Evolutionary conservation across 257 asterid genomes (phyloP), one percentile per base, ranked within the genome.

Genomic region (Phtheirospermum japonicum): DNA sequence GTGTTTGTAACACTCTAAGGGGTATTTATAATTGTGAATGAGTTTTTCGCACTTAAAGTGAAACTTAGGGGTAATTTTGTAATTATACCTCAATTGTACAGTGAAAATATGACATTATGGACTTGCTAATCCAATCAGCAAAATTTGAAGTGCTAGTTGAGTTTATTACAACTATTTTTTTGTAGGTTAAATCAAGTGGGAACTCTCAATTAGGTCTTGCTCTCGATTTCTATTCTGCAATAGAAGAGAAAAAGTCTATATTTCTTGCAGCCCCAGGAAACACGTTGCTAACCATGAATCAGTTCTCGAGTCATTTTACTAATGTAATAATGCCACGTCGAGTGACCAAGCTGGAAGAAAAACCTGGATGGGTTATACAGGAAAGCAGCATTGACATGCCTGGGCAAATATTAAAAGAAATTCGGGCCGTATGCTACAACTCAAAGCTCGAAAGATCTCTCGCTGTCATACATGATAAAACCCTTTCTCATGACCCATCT

Each of bases 171-270:
- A n/a, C n/a, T n/a, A n/a, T 2, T 60, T 28, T 33, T 20, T 32
- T 73, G 79, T 85, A 92, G 99, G 95, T 83, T 58, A 89, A 81
- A 75, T 70, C 82, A 66, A 71, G 57, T 33, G 87, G 73, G 56
- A 79, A 76, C 79, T 86, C 95, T 60, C 80, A 59, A 20, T 46
- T 92, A 48, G 96, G 99, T 52, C 82, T 92, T 49, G 82, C 66
- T 40, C 89, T 89, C 1, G 75, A 66, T 63, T 78, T 85, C 65
- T 69, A 76, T 40, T 81, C 85, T 64, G 51, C 75, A 63, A 45
- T 62, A 4, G 28, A 55, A 14, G 83, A 79, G 65, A 69, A 75
- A 57, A 76, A 52, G 57, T 74, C 83, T 0, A 74, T 86, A 34
- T 66, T 92, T 42, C 86, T 92, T 30, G 93, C 97, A 4, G 83